These are phyloP conservation scores for Gossypium longicalyx DNA, from an alignment of 345 rosid species.

Conservation along the genomic window DNA sequence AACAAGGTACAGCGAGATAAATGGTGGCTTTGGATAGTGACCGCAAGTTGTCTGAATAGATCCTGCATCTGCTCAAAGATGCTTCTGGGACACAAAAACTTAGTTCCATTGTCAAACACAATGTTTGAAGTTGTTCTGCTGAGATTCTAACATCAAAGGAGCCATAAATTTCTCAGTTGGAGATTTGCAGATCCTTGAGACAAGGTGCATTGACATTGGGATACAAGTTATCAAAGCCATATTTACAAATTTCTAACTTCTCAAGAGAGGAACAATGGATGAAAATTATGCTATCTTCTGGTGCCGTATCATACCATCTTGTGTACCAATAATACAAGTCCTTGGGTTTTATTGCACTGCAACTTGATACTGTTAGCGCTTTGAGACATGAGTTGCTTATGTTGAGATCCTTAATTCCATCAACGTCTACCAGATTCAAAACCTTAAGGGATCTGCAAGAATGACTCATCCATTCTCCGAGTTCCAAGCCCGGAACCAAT, in stretches of 20 bases:
- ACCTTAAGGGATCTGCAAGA: background rate
- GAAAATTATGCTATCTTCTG: background rate
- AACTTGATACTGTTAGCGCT: background rate
- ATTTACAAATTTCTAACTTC: background rate
- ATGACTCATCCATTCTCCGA: background rate
- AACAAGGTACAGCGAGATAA: background rate
- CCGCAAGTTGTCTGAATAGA: background rate
- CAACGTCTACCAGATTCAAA: background rate
- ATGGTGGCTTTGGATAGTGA: background rate
- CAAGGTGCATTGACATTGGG: background rate
- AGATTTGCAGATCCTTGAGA: slow-evolving; percentile 1
- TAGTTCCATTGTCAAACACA: background rate
- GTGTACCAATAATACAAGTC: too few relatives aligned
- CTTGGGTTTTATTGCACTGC: background rate
- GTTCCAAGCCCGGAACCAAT: background rate
- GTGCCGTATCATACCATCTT: too few relatives aligned
- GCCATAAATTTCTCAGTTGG: background rate
- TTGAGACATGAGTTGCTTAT: background rate
- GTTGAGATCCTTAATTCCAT: background rate
- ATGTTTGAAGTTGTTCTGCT: slow-evolving; percentile 2
- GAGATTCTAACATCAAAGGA: background rate
- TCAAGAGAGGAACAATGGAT: background rate
- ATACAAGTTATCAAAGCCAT: background rate
- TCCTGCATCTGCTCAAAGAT: background rate
- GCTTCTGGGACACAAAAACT: background rate